These are phyloP conservation scores for Penicillium occitanis DNA, from an alignment of 2,329 filamentous ascomycete genomes.

Conservation along the genomic window DNA sequence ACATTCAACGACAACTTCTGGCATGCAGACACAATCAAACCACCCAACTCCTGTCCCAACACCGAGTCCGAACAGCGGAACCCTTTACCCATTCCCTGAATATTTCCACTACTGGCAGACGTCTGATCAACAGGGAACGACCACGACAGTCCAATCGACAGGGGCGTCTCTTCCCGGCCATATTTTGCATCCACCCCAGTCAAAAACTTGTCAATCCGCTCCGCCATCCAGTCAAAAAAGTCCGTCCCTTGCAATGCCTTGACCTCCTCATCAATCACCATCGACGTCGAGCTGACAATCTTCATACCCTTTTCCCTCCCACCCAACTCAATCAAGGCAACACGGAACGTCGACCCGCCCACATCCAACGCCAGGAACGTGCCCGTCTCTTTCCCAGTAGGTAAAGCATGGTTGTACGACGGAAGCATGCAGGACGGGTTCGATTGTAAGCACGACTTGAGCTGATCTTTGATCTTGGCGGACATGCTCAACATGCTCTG, in stretches of 20 bases:
- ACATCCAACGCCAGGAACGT: constrained; percentile 64
- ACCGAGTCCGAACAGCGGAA: constrained; percentile 61
- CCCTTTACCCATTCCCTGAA: constrained; percentile 65
- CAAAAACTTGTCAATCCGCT: constrained; percentile 57
- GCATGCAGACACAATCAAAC: constrained; percentile 61
- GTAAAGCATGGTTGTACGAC: constrained; percentile 63
- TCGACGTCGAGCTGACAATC: constrained; percentile 56
- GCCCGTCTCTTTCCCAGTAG: constrained; percentile 59
- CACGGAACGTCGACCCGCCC: constrained; percentile 65
- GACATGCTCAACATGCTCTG: constrained; percentile 46
- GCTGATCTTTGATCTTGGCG: constrained; percentile 50
- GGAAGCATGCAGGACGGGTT: constrained; percentile 65
- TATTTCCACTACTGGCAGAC: constrained; percentile 56
- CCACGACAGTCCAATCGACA: constrained; percentile 64
- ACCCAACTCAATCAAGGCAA: constrained; percentile 59
- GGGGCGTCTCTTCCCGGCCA: constrained; percentile 37
- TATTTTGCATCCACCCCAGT: constrained; percentile 43
- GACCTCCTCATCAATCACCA: constrained; percentile 57
- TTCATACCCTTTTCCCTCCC: constrained; percentile 53
- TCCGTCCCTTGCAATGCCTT: constrained; percentile 55
- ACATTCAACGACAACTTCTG: constrained; percentile 56
- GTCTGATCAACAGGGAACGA: constrained; percentile 67
- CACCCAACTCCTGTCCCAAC: constrained; percentile 59
- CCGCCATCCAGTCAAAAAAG: constrained; percentile 69
- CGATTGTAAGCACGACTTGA: constrained; percentile 54